Conservation (phyloP, 2,329 filamentous ascomycete species). For the Alternaria gaisen region DNA sequence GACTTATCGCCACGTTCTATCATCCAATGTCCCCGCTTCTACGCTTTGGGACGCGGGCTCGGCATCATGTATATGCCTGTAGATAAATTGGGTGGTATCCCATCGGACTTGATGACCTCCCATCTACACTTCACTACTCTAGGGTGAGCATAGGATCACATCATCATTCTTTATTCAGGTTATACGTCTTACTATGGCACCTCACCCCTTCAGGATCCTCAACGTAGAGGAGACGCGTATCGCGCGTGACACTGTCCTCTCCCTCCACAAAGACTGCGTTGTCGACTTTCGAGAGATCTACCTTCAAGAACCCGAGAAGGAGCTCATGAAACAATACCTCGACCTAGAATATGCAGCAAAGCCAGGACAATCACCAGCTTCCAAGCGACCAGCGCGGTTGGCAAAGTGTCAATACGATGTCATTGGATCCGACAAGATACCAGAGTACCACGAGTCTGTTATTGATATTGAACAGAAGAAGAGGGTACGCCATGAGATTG, state of each 20-base stretch:
- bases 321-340: conserved; percentile 58
- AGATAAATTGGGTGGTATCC: conserved; percentile 8
- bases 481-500: conserved; percentile 56
- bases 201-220: conserved; percentile 65
- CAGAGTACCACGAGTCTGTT: conserved; percentile 64
- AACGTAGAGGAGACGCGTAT: conserved; percentile 63
- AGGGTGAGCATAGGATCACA: neutral
- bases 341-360: conserved; percentile 56
- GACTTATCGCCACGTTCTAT: neutral
- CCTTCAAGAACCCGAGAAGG: conserved; percentile 61
- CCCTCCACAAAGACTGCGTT: conserved; percentile 47
- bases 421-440: conserved; percentile 60
- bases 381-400: conserved; percentile 58
- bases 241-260: conserved; percentile 61
- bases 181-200: conserved; percentile 41
- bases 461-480: conserved; percentile 58
- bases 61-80: neutral
- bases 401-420: conserved; percentile 67
- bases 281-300: conserved; percentile 62
- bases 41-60: neutral
- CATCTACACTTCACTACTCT: neutral
- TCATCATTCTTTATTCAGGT: neutral
- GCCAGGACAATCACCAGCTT: conserved; percentile 50
- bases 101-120: neutral
- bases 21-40: neutral